Conservation (phyloP, 2,329 filamentous ascomycete genomes). For the Fusarium foetens region DNA sequence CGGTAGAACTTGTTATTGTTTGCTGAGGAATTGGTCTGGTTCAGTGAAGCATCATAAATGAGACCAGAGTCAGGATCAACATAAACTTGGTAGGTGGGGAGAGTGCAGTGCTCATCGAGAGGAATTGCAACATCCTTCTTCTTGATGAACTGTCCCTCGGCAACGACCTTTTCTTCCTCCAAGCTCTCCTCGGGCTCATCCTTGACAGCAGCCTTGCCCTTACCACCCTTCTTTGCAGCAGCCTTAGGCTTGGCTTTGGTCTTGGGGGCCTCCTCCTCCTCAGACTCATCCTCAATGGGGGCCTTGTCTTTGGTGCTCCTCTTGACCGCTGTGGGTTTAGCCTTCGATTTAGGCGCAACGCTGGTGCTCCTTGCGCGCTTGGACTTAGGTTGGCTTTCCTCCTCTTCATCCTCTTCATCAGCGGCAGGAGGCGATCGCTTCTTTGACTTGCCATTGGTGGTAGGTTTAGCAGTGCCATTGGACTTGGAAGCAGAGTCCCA, state of each 20-base stretch:
- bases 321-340: conserved; percentile 17
- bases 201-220: conserved; percentile 37
- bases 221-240: conserved; percentile 39
- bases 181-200: conserved; percentile 41
- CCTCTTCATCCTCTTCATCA: conserved; percentile 44
- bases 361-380: conserved; percentile 41
- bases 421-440: conserved; percentile 43
- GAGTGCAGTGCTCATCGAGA: conserved; percentile 58
- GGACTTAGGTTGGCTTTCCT: conserved; percentile 42
- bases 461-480: conserved; percentile 35
- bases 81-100: conserved; percentile 64
- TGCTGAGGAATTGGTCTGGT: conserved; percentile 75
- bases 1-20: conserved; percentile 90
- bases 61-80: conserved; percentile 69
- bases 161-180: conserved; percentile 50
- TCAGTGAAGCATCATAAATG: conserved; percentile 83
- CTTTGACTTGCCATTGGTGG: conserved; percentile 35
- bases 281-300: conserved; percentile 43
- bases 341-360: conserved; percentile 5
- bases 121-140: conserved; percentile 59
- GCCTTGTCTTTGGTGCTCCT: conserved; percentile 41
- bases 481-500: conserved; percentile 45
- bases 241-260: conserved; percentile 39
- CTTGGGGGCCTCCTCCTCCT: conserved; percentile 16
- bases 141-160: conserved; percentile 59